phyloP scores from a whole-genome alignment of 2,329 filamentous ascomycete genomes.

The Cercospora sojina region DNA sequence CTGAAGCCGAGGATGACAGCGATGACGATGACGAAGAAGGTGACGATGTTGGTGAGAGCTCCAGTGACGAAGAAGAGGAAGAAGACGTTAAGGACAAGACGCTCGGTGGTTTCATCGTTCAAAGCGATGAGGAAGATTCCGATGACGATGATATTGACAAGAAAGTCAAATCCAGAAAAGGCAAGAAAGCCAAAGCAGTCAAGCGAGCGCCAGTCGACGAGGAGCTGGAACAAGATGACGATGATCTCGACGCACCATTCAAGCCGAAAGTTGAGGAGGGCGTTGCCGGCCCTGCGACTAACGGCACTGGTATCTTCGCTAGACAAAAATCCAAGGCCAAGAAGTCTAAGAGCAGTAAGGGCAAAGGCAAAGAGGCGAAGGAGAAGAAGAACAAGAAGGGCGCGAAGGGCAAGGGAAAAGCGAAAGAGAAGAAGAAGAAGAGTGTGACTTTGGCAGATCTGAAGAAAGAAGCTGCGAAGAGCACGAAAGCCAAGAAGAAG shows the following conservation, averaged over 20 bases:
- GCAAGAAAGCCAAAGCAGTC: constrained; percentile 2
- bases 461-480: constrained; percentile 65
- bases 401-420: constrained; percentile 17
- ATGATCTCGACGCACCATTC: constrained; percentile 9
- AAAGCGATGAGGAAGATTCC: constrained; percentile 40
- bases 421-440: constrained; percentile 34
- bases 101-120: constrained; percentile 58
- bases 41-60: constrained; percentile 40
- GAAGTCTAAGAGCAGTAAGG: constrained; percentile 12
- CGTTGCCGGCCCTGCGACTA: constrained; percentile 16
- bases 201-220: constrained; percentile 6
- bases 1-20: constrained; percentile 42
- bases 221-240: constrained; percentile 4
- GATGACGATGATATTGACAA: constrained; percentile 24
- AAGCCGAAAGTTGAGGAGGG: constrained; percentile 9
- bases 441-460: constrained; percentile 60
- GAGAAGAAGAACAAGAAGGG: constrained; percentile 15
- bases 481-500: constrained; percentile 61
- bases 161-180: constrained; percentile 16
- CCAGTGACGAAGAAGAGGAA: constrained; percentile 42
- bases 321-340: constrained; percentile 24
- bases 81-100: constrained; percentile 34
- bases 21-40: constrained; percentile 40
- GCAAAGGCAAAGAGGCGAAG: constrained; percentile 13
- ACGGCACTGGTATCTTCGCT: neutral